phyloP scores from a whole-genome alignment of 2,329 filamentous ascomycete species.

The Beauveria sp. region DNA sequence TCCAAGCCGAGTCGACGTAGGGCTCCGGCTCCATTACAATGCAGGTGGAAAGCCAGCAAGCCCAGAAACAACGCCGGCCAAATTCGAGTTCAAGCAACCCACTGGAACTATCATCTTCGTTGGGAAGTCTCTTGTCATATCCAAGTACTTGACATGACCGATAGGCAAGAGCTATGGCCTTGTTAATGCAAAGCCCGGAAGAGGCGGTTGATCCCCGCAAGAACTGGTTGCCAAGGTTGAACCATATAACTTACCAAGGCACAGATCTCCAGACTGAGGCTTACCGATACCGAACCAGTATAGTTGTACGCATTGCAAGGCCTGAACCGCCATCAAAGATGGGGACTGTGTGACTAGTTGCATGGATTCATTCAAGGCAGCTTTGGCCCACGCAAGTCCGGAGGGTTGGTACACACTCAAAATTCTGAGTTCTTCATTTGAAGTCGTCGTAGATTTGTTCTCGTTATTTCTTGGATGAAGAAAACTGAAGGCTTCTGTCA shows the following conservation, averaged over 20 bases:
- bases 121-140: not conserved
- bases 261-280: not conserved
- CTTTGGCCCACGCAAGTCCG: not conserved
- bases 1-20: slow-evolving; percentile 1
- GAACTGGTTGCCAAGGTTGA: rapidly evolving
- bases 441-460: not conserved
- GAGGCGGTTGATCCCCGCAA: too few relatives aligned
- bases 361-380: not conserved
- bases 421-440: not conserved
- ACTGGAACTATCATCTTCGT: not conserved
- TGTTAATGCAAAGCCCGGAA: not conserved
- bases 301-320: not conserved
- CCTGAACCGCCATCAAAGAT: not conserved
- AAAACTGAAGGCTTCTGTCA: not conserved
- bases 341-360: not conserved
- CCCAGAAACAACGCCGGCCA: not conserved
- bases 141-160: not conserved
- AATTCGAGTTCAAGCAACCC: not conserved
- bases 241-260: not conserved
- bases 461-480: not conserved
- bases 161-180: not conserved
- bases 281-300: slow-evolving; percentile 2
- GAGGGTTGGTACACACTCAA: not conserved
- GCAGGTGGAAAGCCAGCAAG: slow-evolving; percentile 1
- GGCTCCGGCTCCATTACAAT: slow-evolving; percentile 7